phyloP scores from a whole-genome alignment of 2,329 filamentous ascomycete species.

The Dactylonectria macrodidyma region DNA sequence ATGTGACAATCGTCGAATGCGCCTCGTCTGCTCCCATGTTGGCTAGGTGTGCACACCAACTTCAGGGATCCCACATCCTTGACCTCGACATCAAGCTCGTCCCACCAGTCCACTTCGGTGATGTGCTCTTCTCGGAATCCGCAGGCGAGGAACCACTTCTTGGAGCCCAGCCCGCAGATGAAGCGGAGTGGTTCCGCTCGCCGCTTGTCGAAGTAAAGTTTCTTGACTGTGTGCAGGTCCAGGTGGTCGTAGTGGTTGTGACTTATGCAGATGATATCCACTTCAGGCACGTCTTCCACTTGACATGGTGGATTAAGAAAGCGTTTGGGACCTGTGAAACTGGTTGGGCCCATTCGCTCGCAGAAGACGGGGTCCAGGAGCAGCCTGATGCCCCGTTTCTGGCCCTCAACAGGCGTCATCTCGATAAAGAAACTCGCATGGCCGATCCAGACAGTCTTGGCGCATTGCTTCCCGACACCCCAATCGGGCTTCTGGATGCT shows the following conservation, averaged over 20 bases:
- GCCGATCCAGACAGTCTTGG: constrained; percentile 83
- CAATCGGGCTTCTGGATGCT: constrained; percentile 7
- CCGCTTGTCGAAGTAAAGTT: constrained; percentile 16
- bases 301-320: constrained; percentile 82
- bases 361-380: constrained; percentile 92
- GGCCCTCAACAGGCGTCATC: constrained; percentile 71
- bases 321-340: constrained; percentile 76
- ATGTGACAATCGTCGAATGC: constrained; percentile 78
- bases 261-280: constrained; percentile 81
- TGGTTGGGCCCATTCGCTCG: constrained; percentile 82
- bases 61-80: constrained; percentile 11
- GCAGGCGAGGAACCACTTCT: constrained; percentile 62
- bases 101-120: constrained; percentile 93
- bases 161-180: constrained; percentile 15
- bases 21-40: constrained; percentile 79
- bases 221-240: constrained; percentile 13
- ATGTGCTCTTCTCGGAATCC: constrained; percentile 77
- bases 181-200: constrained; percentile 9
- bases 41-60: constrained; percentile 67
- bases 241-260: constrained; percentile 90
- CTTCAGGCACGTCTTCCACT: constrained; percentile 79
- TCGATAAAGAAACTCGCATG: constrained; percentile 92
- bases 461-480: constrained; percentile 68
- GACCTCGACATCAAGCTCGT: constrained; percentile 77
- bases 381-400: constrained; percentile 76